Evolutionary conservation across 805 yeast species (phyloP), one percentile per base, ranked within the genome.

Genomic region (Candida andamanensis): DNA sequence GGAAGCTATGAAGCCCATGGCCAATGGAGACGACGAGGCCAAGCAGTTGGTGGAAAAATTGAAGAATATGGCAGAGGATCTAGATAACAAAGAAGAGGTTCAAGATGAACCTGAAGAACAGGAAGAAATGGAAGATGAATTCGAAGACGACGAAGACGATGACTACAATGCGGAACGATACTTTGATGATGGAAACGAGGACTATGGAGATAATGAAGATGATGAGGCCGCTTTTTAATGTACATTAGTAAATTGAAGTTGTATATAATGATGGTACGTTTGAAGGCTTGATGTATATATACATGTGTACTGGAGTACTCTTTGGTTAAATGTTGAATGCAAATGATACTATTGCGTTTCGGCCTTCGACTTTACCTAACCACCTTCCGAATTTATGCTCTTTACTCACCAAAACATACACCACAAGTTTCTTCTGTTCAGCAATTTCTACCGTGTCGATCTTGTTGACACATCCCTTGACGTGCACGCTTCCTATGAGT

Each of bases 371-470:
- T 33, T 73, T 67, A 27, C 70, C 66, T 16, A 78, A 56, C 95
- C 96, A 89, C 53, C 97, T 78, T 23, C 96, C 97, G 36, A 85
- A 66, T 52, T 82, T 76, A 51, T 83, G 95, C 58, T 90, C 96
- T 56, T 89, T 85, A 24, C 90, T 74, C 4, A 84, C 65, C 22
- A 85, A 67, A 0, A 83, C 90, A 41, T 74, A 62, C 17, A 65
- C 52, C 35, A 47, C 45, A 8, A 86, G 59, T 42, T 76, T 69
- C 29, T 70, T 66, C 33, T 69, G 72, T 34, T 69, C 68, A 18
- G 70, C 69, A 26, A 71, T 66, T 36, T 72, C 76, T 16, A 76
- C 81, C 33, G 63, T 57, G 37, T 73, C 80, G 30, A 84, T 80
- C 38, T 63, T 67, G 6, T 80, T 80, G 6, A 83, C 82, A 15